phyloP scores from a whole-genome alignment of 2,329 filamentous ascomycete species.

The Pestalotiopsis sp. region DNA sequence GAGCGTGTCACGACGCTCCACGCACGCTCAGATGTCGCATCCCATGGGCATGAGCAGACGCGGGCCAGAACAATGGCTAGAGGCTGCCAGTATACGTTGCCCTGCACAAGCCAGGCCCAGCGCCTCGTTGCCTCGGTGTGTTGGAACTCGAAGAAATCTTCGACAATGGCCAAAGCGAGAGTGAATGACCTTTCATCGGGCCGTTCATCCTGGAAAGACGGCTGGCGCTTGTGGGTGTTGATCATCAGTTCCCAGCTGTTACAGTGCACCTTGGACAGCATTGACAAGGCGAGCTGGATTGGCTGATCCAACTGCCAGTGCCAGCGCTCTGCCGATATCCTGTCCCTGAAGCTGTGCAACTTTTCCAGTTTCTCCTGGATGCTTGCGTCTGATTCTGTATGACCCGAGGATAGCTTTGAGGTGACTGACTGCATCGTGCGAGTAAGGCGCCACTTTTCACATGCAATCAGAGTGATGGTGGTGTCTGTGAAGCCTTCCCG shows the following conservation, averaged over 20 bases:
- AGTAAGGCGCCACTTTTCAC: background rate
- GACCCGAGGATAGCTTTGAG: background rate
- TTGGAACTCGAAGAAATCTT: background rate
- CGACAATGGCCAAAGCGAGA: background rate
- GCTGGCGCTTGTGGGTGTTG: background rate
- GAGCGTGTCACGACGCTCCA: background rate
- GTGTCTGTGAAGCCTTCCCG: slow-evolving; percentile 50
- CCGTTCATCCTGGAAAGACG: background rate
- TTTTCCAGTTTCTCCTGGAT: background rate
- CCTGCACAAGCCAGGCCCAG: background rate
- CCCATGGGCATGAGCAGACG: background rate
- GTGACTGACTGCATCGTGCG: background rate
- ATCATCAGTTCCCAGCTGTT: background rate
- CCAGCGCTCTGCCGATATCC: background rate
- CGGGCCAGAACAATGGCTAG: background rate
- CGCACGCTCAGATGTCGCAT: background rate
- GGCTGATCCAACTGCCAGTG: background rate
- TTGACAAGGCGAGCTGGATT: background rate
- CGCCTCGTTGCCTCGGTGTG: background rate
- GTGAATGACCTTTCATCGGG: background rate
- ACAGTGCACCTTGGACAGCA: background rate
- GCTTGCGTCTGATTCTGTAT: background rate
- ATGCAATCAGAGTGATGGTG: slow-evolving; percentile 30
- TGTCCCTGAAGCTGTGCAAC: background rate
- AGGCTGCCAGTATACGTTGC: background rate